These are phyloP conservation scores for Amanita pallidorosea DNA, from an alignment of 768 basidiomycete species.

Conservation along the genomic window DNA sequence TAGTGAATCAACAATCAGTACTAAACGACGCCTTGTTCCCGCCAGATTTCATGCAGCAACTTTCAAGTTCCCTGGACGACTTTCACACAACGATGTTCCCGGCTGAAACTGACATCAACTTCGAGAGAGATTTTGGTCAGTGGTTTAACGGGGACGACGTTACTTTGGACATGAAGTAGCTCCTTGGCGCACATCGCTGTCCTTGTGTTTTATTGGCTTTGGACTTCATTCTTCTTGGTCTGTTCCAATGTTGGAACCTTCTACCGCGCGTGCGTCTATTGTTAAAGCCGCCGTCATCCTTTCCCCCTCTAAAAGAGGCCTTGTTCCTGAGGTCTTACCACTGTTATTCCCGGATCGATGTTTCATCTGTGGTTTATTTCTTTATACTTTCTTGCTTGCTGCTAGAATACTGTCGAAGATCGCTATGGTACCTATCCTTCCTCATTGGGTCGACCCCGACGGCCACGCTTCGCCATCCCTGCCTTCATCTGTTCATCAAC, in stretches of 20 bases:
- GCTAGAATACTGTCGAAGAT: neutral
- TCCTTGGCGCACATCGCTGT: neutral
- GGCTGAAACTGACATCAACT: constrained; percentile 43
- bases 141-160: constrained; percentile 59
- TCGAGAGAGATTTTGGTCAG: constrained; percentile 66
- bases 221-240: neutral
- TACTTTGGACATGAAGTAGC: constrained; percentile 23
- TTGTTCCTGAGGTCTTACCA: neutral
- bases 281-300: neutral
- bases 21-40: constrained; percentile 5
- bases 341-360: neutral
- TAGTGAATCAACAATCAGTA: constrained; percentile 1
- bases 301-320: neutral
- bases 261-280: neutral
- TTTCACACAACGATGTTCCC: constrained; percentile 31
- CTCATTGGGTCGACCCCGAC: neutral
- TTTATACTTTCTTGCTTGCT: constrained; percentile 1
- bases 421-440: neutral
- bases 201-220: neutral
- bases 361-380: neutral
- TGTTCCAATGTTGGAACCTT: neutral
- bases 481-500: neutral
- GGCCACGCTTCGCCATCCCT: neutral
- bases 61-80: constrained; percentile 29
- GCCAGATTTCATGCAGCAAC: constrained; percentile 9